A percentile compares a stretch with the other conserved stretches of the same genome.
Evolutionary conservation across 495 filamentous ascomycete genomes (phyloP).

Genomic region (Penicillium diatomitis): DNA sequence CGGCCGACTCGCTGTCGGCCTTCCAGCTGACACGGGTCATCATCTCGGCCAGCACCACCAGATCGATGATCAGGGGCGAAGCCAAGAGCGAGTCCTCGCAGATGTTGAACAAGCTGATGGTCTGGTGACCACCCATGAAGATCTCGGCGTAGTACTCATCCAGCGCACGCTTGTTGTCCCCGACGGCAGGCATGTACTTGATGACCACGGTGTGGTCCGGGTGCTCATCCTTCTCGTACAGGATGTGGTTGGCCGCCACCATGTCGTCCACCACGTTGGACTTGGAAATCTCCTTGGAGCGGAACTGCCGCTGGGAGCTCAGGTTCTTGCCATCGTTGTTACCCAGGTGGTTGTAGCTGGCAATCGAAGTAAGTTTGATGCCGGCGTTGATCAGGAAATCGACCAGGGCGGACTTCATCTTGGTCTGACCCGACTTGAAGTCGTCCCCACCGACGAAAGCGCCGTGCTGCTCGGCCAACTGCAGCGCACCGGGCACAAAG

Average conservation of each 20-base stretch:
- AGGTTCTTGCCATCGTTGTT: slow-evolving; percentile 99
- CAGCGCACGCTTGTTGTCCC: slow-evolving; percentile 96
- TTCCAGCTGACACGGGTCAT: slow-evolving; percentile 98
- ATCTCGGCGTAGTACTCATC: slow-evolving; percentile 99
- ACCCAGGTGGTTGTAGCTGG: slow-evolving; percentile 98
- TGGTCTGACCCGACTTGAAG: slow-evolving; percentile 99
- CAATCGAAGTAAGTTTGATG: slow-evolving; percentile 98
- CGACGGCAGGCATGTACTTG: slow-evolving; percentile 99
- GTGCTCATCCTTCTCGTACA: slow-evolving; percentile 83
- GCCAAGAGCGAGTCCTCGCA: slow-evolving; percentile 97
- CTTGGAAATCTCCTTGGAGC: slow-evolving; percentile 99
- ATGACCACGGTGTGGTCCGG: slow-evolving; percentile 87
- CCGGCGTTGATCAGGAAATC: slow-evolving; percentile 98
- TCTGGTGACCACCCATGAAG: slow-evolving; percentile 98
- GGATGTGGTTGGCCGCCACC: slow-evolving; percentile 87
- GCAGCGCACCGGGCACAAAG: slow-evolving; percentile 86
- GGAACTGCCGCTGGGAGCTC: slow-evolving; percentile 94
- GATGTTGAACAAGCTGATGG: slow-evolving; percentile 96
- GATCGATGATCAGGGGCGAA: slow-evolving; percentile 95
- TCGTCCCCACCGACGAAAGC: slow-evolving; percentile 97
- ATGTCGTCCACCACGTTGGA: slow-evolving; percentile 98
- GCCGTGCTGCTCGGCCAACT: slow-evolving; percentile 77
- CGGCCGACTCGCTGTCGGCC: slow-evolving; percentile 48
- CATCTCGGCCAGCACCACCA: slow-evolving; percentile 86
- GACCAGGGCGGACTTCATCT: slow-evolving; percentile 99